phyloP scores from a whole-genome alignment of 2,329 filamentous ascomycete species.

The Didymella glomerata region DNA sequence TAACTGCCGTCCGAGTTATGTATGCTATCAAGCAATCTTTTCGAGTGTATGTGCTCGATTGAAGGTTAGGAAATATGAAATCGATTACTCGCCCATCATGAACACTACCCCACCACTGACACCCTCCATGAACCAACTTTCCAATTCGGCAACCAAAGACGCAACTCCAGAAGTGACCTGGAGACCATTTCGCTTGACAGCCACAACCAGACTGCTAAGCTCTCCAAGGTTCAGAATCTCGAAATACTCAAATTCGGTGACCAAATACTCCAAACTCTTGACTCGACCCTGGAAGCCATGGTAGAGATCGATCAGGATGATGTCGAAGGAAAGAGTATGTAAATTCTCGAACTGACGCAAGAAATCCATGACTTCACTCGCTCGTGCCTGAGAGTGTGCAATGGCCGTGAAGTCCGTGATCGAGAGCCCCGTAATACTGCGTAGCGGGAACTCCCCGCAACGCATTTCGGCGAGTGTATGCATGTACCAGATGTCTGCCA shows the following conservation, averaged over 20 bases:
- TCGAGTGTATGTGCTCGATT: neutral
- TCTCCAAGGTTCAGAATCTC: neutral
- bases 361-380: constrained; percentile 5
- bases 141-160: neutral
- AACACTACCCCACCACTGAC: neutral
- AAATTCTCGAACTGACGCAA: neutral
- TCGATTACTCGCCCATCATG: neutral
- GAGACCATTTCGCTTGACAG: neutral
- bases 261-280: neutral
- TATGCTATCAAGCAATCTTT: neutral
- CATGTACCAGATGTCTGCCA: neutral
- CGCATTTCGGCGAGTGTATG: neutral
- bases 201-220: neutral
- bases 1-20: neutral
- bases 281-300: constrained; percentile 3
- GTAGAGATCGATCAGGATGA: neutral
- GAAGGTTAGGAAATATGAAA: neutral
- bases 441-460: neutral
- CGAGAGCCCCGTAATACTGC: neutral
- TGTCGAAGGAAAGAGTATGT: neutral
- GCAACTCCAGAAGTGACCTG: neutral
- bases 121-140: neutral
- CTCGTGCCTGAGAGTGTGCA: neutral
- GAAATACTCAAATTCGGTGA: constrained; percentile 1
- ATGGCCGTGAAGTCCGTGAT: neutral